A percentile compares a stretch with the other conserved stretches of the same genome.
These are phyloP conservation scores for Phytophthora sojae DNA, from an alignment of 352 stramenopile species.

Conservation along the genomic window DNA sequence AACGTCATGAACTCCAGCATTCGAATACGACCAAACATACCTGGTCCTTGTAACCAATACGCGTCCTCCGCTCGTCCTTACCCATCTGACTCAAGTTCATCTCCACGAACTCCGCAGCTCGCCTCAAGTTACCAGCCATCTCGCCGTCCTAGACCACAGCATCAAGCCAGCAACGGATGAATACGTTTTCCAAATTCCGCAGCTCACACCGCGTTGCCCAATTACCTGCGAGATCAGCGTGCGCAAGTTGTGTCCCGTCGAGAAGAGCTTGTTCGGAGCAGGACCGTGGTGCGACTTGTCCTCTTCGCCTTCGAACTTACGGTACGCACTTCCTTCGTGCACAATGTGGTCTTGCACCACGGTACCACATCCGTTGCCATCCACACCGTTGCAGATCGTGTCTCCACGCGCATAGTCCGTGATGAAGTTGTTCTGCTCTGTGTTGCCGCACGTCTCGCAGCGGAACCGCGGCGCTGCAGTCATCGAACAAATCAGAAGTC, in stretches of 20 bases:
- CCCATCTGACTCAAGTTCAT: conserved; percentile 98
- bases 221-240: conserved; percentile 93
- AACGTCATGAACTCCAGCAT: conserved; percentile 9
- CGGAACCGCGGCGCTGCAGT: conserved; percentile 74
- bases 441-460: conserved; percentile 90
- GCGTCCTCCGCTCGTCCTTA: conserved; percentile 95
- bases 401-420: conserved; percentile 89
- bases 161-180: conserved; percentile 31
- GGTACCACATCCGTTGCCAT: conserved; percentile 92
- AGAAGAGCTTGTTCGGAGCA: conserved; percentile 95
- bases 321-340: conserved; percentile 95
- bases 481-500: conserved; percentile 1
- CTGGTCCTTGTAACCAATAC: conserved; percentile 98
- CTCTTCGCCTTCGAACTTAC: conserved; percentile 97
- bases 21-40: conserved; percentile 54
- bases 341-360: conserved; percentile 96
- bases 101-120: conserved; percentile 93
- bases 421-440: conserved; percentile 92
- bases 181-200: conserved; percentile 20
- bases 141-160: conserved; percentile 72
- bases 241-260: conserved; percentile 94
- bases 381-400: conserved; percentile 88
- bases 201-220: conserved; percentile 10
- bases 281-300: conserved; percentile 97
- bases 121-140: conserved; percentile 85